phyloP scores from a whole-genome alignment of 1,284 basidiomycete genomes.

The Leccinum fallax region DNA sequence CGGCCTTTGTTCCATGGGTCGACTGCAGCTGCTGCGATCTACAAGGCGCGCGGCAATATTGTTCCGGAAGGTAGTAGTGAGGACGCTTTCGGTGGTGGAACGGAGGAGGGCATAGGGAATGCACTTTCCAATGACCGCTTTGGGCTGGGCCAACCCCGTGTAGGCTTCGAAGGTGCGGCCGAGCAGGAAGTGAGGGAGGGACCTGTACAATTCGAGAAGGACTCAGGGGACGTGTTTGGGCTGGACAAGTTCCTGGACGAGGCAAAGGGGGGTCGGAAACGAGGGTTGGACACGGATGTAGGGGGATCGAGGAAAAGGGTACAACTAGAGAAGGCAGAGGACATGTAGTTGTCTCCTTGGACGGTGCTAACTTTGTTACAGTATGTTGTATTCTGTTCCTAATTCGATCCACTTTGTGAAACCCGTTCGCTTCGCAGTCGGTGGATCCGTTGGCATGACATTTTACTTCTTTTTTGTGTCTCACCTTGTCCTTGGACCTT shows the following conservation, averaged over 20 bases:
- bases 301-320: slow-evolving; percentile 72
- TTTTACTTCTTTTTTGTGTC: slow-evolving; percentile 10
- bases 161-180: slow-evolving; percentile 88
- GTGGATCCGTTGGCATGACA: slow-evolving; percentile 25
- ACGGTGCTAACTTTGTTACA: not conserved
- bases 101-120: slow-evolving; percentile 89
- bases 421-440: not conserved
- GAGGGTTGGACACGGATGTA: slow-evolving; percentile 79
- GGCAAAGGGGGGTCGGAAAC: slow-evolving; percentile 92
- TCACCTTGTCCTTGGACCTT: not conserved
- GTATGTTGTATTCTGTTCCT: not conserved
- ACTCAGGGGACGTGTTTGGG: slow-evolving; percentile 96
- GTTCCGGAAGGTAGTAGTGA: slow-evolving; percentile 72
- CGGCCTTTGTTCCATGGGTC: slow-evolving; percentile 93
- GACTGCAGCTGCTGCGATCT: slow-evolving; percentile 80
- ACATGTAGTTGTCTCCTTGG: slow-evolving; percentile 43
- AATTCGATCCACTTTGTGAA: not conserved
- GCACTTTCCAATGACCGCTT: slow-evolving; percentile 95
- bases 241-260: slow-evolving; percentile 97
- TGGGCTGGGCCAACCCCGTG: slow-evolving; percentile 80
- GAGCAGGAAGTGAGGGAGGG: slow-evolving; percentile 86
- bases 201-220: slow-evolving; percentile 99
- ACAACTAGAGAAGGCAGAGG: slow-evolving; percentile 68
- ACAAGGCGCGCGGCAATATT: slow-evolving; percentile 89
- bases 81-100: slow-evolving; percentile 90